Base-by-base conservation (phyloP, 805 yeast genomes). In the Lachancea fermentati region DNA sequence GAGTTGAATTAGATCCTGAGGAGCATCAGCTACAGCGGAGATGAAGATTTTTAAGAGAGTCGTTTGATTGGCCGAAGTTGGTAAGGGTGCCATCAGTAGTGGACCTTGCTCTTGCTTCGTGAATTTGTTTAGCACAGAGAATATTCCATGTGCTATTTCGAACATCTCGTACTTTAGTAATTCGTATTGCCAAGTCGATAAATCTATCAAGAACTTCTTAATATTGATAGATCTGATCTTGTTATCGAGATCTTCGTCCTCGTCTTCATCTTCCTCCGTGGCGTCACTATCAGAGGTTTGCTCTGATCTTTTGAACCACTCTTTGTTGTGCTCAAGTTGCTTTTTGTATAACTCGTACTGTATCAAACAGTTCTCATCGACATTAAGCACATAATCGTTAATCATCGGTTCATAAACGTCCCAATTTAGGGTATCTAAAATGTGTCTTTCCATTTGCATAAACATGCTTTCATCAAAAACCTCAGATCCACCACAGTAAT, bases 371-470 rank as follows among this genome's bases (percentile, higher is more conserved):
- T 51, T 66, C 43, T 69, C 73, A 44, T 66, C 66, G 32, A 63
- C 65, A 39, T 64, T 63, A 41, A 71, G 52, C 19, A 66, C 58
- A 63, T 72, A 79, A 45, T 74, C 72, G 37, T 66, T 68, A 32
- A 72, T 54, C 47, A 73, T 72, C 2, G 94, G 86, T 48, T 79
- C 85, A 34, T 73, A 74, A 39, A 86, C 66, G 26, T 69, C 69
- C 95, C 86, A 86, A 48, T 76, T 80, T 53, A 88, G 72, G 4
- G 84, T 84, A 47, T 73, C 70, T 56, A 81, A 68, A 42, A 81
- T 78, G 55, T 84, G 91, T 51, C 76, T 67, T 61, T 84, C 94
- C 91, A 83, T 85, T 61, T 83, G 89, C 38, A 72, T 63, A 51
- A 77, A 78, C 75, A 78, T 70, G 13, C 72, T 70, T 48, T 72